Percentiles rank a stretch among this genome's conserved stretches.
Evolutionary conservation across 768 basidiomycete genomes (phyloP).

Genomic region (Hygrophoropsis aurantiaca): DNA sequence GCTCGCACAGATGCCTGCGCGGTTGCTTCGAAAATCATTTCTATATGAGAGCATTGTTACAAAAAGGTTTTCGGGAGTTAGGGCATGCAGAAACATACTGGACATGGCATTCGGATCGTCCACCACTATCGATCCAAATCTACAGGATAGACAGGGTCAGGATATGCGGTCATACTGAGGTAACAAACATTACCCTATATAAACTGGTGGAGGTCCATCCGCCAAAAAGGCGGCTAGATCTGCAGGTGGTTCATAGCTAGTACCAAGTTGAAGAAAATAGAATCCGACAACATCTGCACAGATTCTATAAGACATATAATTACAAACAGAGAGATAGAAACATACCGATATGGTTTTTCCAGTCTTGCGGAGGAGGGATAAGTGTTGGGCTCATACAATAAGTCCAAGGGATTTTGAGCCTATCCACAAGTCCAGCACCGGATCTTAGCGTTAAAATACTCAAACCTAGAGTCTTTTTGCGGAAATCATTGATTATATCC

Average conservation of each 20-base stretch:
- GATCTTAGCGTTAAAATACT: constrained; percentile 46
- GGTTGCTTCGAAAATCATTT: constrained; percentile 60
- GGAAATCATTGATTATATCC: constrained; percentile 59
- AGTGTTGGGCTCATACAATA: constrained; percentile 62
- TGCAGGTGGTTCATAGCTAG: constrained; percentile 44
- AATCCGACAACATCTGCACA: constrained; percentile 61
- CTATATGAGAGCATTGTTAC: constrained; percentile 21
- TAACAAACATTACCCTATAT: constrained; percentile 51
- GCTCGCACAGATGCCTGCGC: constrained; percentile 55
- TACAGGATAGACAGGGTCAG: constrained; percentile 13
- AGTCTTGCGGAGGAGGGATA: constrained; percentile 61
- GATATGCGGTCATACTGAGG: not conserved
- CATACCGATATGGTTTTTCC: constrained; percentile 61
- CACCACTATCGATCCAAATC: constrained; percentile 64
- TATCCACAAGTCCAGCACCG: constrained; percentile 52
- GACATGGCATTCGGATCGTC: constrained; percentile 54
- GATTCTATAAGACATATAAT: not conserved
- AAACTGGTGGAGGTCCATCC: constrained; percentile 52
- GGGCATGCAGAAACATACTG: constrained; percentile 27
- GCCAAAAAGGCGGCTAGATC: constrained; percentile 51
- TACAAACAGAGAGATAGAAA: not conserved
- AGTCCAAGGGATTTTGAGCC: constrained; percentile 58
- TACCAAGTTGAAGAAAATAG: constrained; percentile 57
- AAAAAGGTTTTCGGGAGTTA: not conserved
- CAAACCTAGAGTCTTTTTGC: constrained; percentile 47